Percentiles rank a stretch among this genome's conserved stretches.
Evolutionary conservation across 768 basidiomycete species (phyloP).

Genomic region (Russula sp.): DNA sequence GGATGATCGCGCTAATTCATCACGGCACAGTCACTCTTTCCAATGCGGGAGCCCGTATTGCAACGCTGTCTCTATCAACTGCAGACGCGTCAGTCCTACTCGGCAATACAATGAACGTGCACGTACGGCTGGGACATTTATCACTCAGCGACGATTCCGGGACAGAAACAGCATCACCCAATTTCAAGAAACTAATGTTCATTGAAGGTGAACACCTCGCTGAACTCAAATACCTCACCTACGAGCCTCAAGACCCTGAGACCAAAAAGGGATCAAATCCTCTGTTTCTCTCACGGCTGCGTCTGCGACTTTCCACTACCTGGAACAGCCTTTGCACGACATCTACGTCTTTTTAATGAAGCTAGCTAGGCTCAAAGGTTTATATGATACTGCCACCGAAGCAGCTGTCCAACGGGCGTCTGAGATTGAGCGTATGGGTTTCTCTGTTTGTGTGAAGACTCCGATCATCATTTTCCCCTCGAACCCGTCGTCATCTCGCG

Average conservation of each 20-base stretch:
- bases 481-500: slow-evolving; percentile 54
- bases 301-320: slow-evolving; percentile 83
- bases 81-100: slow-evolving; percentile 82
- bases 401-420: slow-evolving; percentile 89
- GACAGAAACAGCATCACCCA: slow-evolving; percentile 48
- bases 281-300: slow-evolving; percentile 79
- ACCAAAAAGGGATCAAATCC: slow-evolving; percentile 75
- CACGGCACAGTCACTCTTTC: slow-evolving; percentile 63
- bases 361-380: slow-evolving; percentile 84
- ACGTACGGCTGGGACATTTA: slow-evolving; percentile 79
- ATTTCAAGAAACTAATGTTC: slow-evolving; percentile 83
- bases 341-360: slow-evolving; percentile 81
- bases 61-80: slow-evolving; percentile 86
- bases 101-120: slow-evolving; percentile 68
- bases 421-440: slow-evolving; percentile 93
- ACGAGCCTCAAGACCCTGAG: slow-evolving; percentile 64
- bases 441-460: slow-evolving; percentile 83
- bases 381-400: slow-evolving; percentile 92
- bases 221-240: slow-evolving; percentile 91
- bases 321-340: slow-evolving; percentile 87
- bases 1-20: slow-evolving; percentile 12
- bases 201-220: slow-evolving; percentile 95
- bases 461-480: slow-evolving; percentile 90
- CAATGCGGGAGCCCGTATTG: slow-evolving; percentile 65
- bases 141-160: slow-evolving; percentile 73